Evolutionary conservation across 1,139 yeast species (phyloP).

Genomic region (Taiozyma sp.): DNA sequence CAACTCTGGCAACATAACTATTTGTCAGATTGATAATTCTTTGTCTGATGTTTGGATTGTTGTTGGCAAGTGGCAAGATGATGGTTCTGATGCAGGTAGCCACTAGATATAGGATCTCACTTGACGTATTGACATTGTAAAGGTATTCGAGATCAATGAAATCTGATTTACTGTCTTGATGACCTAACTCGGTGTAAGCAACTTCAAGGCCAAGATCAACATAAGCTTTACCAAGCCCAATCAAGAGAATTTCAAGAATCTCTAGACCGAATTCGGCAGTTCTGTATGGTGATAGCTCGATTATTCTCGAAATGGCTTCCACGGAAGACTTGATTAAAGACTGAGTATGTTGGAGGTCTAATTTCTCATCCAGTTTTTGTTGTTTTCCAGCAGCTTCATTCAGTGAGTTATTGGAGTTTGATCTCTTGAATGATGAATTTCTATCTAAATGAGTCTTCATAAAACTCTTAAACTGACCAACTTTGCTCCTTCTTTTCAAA

Average conservation of each 20-base stretch:
- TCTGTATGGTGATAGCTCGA: slow-evolving; percentile 66
- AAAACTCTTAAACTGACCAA: slow-evolving; percentile 33
- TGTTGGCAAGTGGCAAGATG: slow-evolving; percentile 66
- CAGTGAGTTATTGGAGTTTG: slow-evolving; percentile 2
- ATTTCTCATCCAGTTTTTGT: slow-evolving; percentile 19
- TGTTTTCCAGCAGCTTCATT: slow-evolving; percentile 10
- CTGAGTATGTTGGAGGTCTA: slow-evolving; percentile 51
- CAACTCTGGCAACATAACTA: slow-evolving; percentile 62
- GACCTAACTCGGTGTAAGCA: slow-evolving; percentile 43
- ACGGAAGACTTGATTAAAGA: slow-evolving; percentile 65
- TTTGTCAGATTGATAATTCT: slow-evolving; percentile 65
- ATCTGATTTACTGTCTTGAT: slow-evolving; percentile 30
- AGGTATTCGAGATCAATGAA: slow-evolving; percentile 42
- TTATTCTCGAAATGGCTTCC: slow-evolving; percentile 74
- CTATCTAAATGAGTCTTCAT: slow-evolving; percentile 38
- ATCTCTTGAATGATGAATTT: slow-evolving; percentile 29
- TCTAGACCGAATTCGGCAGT: slow-evolving; percentile 64
- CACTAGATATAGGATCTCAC: slow-evolving; percentile 60
- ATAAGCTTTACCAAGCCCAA: slow-evolving; percentile 71
- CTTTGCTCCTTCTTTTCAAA: slow-evolving; percentile 25
- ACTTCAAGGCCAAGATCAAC: slow-evolving; percentile 74
- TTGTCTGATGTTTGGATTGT: slow-evolving; percentile 56
- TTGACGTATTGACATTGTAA: slow-evolving; percentile 47
- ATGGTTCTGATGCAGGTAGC: slow-evolving; percentile 71
- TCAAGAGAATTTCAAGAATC: slow-evolving; percentile 60